phyloP scores from a whole-genome alignment of 192 early-diverging fungal species.

The Diversispora epigaea region DNA sequence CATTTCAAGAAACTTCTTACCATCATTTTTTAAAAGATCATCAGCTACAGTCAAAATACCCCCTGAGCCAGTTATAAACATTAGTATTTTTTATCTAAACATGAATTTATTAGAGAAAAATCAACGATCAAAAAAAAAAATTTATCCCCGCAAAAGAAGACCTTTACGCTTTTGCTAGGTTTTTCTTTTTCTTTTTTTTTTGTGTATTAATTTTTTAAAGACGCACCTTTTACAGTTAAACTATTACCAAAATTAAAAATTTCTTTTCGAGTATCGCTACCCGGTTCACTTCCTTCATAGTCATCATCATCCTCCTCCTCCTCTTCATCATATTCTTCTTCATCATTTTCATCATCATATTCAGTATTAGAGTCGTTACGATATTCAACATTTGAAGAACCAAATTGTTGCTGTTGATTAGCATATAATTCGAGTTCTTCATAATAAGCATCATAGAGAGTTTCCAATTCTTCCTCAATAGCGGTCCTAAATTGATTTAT shows the following conservation, averaged over 20 bases:
- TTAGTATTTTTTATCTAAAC: neutral
- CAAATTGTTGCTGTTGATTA: constrained; percentile 63
- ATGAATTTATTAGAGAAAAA: neutral
- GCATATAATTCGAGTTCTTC: constrained; percentile 86
- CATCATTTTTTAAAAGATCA: constrained; percentile 88
- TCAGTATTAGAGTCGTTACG: constrained; percentile 42
- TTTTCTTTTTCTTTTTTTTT: neutral
- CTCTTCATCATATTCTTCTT: constrained; percentile 47
- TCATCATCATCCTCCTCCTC: constrained; percentile 63
- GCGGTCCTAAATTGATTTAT: constrained; percentile 52
- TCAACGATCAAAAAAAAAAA: neutral
- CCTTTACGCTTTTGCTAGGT: neutral
- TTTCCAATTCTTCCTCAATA: constrained; percentile 84
- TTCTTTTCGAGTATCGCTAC: constrained; percentile 43
- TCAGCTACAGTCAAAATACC: constrained; percentile 78
- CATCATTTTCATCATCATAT: constrained; percentile 50
- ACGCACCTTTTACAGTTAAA: constrained; percentile 75
- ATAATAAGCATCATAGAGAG: constrained; percentile 86
- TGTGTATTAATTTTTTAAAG: neutral
- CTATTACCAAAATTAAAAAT: constrained; percentile 72
- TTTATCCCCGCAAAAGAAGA: neutral
- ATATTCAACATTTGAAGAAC: constrained; percentile 41
- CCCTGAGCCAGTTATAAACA: constrained; percentile 36
- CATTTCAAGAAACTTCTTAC: constrained; percentile 93
- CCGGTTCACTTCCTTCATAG: constrained; percentile 55